Conservation (phyloP, 805 yeast species). For the Yarrowia yakushimensis region DNA sequence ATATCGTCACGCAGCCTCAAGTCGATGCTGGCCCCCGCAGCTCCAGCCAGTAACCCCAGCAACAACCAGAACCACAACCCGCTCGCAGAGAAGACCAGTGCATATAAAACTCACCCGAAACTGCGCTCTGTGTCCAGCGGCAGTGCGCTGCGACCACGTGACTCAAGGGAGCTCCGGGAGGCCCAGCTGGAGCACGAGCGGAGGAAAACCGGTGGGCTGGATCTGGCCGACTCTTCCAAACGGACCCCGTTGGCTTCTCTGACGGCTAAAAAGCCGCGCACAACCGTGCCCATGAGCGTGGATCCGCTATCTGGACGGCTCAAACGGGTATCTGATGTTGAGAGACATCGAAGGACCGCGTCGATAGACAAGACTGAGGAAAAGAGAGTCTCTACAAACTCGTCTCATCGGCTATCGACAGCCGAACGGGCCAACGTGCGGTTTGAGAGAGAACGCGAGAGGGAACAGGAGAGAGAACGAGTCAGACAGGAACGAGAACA, state of each 20-base stretch:
- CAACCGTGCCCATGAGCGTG: conserved; percentile 13
- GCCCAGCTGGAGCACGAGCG: conserved; percentile 3
- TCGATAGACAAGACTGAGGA: not conserved
- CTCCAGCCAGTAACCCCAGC: not conserved
- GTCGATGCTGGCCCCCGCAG: not conserved
- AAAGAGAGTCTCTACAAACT: not conserved
- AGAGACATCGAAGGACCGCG: not conserved
- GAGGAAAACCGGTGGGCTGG: conserved; percentile 5
- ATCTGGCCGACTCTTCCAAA: not conserved
- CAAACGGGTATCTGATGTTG: conserved; percentile 1
- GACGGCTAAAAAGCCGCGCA: not conserved
- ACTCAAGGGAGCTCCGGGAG: not conserved
- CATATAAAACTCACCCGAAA: not conserved
- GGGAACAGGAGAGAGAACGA: conserved; percentile 11
- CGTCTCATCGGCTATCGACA: not conserved
- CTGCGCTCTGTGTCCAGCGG: not conserved
- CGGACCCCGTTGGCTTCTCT: not conserved
- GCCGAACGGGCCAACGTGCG: not conserved
- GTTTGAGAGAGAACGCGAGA: not conserved
- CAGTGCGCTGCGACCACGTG: not conserved
- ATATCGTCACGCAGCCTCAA: conserved; percentile 12
- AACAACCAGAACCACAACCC: conserved; percentile 19
- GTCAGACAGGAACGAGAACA: not conserved
- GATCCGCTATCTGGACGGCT: conserved; percentile 23
- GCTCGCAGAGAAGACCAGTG: not conserved